Percentiles rank a stretch among this genome's conserved stretches.
Evolutionary conservation across 257 asterid genomes (phyloP).

Genomic region (Solanum chilense): DNA sequence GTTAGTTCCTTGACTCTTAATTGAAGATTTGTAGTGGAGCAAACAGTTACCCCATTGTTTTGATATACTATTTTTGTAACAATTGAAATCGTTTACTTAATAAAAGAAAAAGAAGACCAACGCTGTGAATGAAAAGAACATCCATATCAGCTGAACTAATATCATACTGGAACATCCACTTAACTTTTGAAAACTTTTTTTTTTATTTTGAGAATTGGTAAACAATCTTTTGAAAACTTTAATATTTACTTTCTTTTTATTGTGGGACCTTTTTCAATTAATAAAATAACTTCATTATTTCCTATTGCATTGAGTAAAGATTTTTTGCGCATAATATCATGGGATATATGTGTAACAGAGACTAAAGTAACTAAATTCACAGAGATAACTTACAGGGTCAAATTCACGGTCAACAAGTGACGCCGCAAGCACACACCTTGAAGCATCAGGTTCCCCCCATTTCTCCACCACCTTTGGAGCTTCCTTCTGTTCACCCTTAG

Average conservation of each 20-base stretch:
- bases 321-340: background rate
- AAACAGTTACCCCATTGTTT: background rate
- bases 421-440: slow-evolving; percentile 55
- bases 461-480: slow-evolving; percentile 61
- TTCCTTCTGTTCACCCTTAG: slow-evolving; percentile 33
- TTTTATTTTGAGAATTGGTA: no score
- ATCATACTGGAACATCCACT: background rate
- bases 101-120: background rate
- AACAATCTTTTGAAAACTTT: background rate
- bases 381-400: slow-evolving; percentile 54
- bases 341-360: background rate
- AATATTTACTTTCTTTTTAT: background rate
- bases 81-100: background rate
- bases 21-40: background rate
- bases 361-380: background rate
- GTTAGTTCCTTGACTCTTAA: background rate
- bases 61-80: background rate
- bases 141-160: background rate
- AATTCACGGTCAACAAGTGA: slow-evolving; percentile 55
- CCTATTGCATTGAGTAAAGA: background rate
- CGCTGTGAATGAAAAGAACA: background rate
- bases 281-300: background rate
- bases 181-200: background rate
- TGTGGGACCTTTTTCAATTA: background rate
- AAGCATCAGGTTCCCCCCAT: slow-evolving; percentile 87